Base-by-base conservation (phyloP, 2,329 filamentous ascomycete genomes). In the Fusarium pilosicola region DNA sequence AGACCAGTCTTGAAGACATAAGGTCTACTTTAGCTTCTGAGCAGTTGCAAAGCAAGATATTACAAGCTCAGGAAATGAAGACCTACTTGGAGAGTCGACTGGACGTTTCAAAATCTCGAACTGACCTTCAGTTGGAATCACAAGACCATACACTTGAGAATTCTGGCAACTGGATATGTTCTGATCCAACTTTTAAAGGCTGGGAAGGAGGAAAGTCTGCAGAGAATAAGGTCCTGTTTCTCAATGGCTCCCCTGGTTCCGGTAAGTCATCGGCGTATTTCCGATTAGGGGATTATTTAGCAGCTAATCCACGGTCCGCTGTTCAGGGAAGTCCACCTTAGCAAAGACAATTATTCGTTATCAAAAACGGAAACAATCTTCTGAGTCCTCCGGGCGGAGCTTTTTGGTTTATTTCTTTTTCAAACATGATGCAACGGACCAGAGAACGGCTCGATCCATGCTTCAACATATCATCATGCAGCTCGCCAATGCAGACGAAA, bases 71-170 rank as follows among this genome's bases (percentile, higher is more conserved):
- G 0, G 49, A 54, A 2, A 70, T 62, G 28, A 61, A n/a, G 2
- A 22, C 7, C 1, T 30, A 45, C 8, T 1, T 71, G 0, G 52
- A 67, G 0, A 28, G 24, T 3, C 7, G 55, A 22, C 0, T 71
- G 0, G 7, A 58, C 0, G 2, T 71, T 10, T 36, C 49, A 6
- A 9, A 7, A 0, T 41, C 34, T 6, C 48, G 30, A 4, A 6
- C 6, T 1, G 22, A 26, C 0, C 20, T 20, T 15, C 45, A 41
- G 0, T 0, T 66, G 0, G 44, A 48, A 7, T 5, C 44, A 0
- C 13, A 1, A 0, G 42, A 67, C n/a, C n/a, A n/a, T n/a, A n/a
- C n/a, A 0, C 0, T 2, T 7, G 7, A 14, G 0, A 18, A 13
- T 5, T 61, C 63, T 11, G 66, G 66, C 0, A 20, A 0, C 0